Percentiles rank a stretch among this genome's conserved stretches.
Evolutionary conservation across 148 eudicot species (phyloP).

Genomic region (Simmondsia chinensis): DNA sequence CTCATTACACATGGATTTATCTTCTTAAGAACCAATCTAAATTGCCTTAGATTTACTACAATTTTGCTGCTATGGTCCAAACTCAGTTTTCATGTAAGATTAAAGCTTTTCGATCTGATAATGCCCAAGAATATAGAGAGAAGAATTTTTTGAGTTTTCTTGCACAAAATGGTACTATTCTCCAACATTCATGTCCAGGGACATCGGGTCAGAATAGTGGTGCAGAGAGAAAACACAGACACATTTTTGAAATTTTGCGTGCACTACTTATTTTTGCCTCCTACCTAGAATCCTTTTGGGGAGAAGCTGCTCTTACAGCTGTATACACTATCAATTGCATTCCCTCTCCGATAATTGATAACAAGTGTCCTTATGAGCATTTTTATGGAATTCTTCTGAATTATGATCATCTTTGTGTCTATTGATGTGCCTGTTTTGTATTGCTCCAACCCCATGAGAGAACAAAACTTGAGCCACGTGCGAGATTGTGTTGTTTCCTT

Average conservation of each 20-base stretch:
- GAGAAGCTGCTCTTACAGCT: neutral
- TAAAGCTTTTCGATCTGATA: neutral
- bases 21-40: neutral
- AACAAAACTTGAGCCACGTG: neutral
- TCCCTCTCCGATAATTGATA: neutral
- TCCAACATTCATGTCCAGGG: neutral
- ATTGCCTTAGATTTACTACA: neutral
- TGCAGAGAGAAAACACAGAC: constrained; percentile 5
- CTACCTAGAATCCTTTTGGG: neutral
- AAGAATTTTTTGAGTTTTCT: neutral
- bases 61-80: neutral
- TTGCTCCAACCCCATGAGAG: neutral
- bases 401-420: neutral
- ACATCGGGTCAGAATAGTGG: constrained; percentile 5
- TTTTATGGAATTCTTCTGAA: neutral
- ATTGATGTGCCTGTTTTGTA: neutral
- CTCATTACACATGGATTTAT: constrained; percentile 1
- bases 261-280: neutral
- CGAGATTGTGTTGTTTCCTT: neutral
- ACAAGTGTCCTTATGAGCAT: neutral
- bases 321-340: neutral
- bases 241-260: neutral
- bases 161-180: neutral
- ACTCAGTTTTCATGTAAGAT: constrained; percentile 4
- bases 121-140: constrained; percentile 5